Conservation (phyloP, 169 alveolate species). For the Eimeria mitis region DNA sequence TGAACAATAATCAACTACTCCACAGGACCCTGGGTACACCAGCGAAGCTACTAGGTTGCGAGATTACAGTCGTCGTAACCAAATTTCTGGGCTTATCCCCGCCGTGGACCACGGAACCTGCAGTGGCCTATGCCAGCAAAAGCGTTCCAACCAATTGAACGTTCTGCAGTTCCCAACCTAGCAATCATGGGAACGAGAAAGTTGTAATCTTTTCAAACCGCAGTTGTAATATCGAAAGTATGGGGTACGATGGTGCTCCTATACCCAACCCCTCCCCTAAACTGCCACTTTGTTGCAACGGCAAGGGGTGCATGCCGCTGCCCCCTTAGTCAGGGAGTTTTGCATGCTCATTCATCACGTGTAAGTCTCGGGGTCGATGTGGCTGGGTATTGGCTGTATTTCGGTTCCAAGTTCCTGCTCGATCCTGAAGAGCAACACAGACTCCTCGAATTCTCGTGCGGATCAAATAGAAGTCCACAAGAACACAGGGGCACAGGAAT, state of each 20-base stretch:
- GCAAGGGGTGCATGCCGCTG: background rate
- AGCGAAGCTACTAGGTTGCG: background rate
- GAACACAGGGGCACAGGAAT: background rate
- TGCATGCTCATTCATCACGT: slow-evolving; percentile 83
- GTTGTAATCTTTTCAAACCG: slow-evolving; percentile 1
- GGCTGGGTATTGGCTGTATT: slow-evolving; percentile 98
- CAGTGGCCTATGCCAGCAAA: background rate
- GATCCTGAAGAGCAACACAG: slow-evolving; percentile 88
- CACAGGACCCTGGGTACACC: background rate
- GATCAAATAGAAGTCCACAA: background rate
- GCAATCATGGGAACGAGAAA: background rate
- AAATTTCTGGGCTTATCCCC: background rate
- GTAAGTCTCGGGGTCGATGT: slow-evolving; percentile 95
- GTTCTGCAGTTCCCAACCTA: background rate
- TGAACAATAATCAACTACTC: background rate
- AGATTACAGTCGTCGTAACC: background rate
- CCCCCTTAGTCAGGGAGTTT: background rate
- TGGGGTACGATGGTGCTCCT: background rate
- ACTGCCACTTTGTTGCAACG: background rate
- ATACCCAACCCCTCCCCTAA: background rate
- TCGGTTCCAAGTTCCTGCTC: slow-evolving; percentile 99
- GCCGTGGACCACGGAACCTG: background rate
- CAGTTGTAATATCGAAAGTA: background rate
- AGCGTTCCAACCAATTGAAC: slow-evolving; percentile 2
- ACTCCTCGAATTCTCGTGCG: slow-evolving; percentile 36